Percentiles rank a stretch among this genome's conserved stretches.
These are phyloP conservation scores for Pestalotiopsis sp. DNA, from an alignment of 2,329 filamentous ascomycete species.

Conservation along the genomic window DNA sequence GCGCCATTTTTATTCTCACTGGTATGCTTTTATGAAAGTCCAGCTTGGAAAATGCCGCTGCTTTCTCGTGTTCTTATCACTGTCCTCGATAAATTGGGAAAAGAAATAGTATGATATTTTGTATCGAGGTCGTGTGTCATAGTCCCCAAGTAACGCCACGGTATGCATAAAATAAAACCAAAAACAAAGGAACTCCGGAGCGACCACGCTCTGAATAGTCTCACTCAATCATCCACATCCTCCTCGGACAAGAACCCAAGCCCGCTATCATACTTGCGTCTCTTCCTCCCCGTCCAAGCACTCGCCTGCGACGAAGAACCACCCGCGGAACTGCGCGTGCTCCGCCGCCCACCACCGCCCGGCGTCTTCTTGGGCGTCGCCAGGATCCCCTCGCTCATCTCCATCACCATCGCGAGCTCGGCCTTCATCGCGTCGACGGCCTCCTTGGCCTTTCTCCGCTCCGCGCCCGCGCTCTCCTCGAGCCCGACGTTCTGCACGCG, in stretches of 20 bases:
- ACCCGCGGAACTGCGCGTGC: slow-evolving; percentile 18
- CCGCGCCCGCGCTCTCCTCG: slow-evolving; percentile 36
- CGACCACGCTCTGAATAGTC: not conserved
- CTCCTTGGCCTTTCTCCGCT: slow-evolving; percentile 41
- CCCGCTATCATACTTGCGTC: slow-evolving; percentile 56
- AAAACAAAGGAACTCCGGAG: not conserved
- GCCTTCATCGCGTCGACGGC: slow-evolving; percentile 53
- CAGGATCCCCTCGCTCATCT: slow-evolving; percentile 49
- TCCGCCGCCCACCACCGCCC: slow-evolving; percentile 8
- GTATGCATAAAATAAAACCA: no score
- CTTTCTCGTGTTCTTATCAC: not conserved
- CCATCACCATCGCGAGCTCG: slow-evolving; percentile 51
- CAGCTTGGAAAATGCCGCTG: not conserved
- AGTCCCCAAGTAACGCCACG: not conserved
- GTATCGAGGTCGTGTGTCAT: not conserved
- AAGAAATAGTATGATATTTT: not conserved
- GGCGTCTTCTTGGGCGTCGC: slow-evolving; percentile 28
- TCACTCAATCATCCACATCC: slow-evolving; percentile 29
- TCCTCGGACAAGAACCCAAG: slow-evolving; percentile 59
- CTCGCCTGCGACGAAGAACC: slow-evolving; percentile 13
- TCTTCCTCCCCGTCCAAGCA: slow-evolving; percentile 38
- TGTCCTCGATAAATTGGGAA: not conserved
- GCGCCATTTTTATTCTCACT: no score
- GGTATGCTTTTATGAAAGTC: no score
- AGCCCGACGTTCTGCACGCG: slow-evolving; percentile 49